Percentiles rank a stretch among this genome's conserved stretches.
phyloP scores from a whole-genome alignment of 768 basidiomycete species.

The Amanita fuliginea region DNA sequence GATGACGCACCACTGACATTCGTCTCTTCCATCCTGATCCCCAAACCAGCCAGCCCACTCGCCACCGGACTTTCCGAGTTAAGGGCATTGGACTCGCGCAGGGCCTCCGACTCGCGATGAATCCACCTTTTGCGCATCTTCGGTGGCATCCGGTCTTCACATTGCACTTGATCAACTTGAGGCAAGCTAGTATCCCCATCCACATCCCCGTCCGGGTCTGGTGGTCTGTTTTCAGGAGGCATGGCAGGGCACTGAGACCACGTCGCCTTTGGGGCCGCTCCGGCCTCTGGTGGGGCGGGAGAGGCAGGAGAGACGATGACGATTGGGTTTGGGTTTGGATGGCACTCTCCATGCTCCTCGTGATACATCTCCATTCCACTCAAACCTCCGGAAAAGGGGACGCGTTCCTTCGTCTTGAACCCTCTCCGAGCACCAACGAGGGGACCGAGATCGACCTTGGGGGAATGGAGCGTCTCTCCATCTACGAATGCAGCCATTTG shows the following conservation, averaged over 20 bases:
- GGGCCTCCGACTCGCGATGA: slow-evolving; percentile 17
- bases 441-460: slow-evolving; percentile 47
- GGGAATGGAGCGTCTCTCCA: slow-evolving; percentile 7
- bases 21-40: slow-evolving; percentile 1
- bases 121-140: slow-evolving; percentile 51
- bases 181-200: slow-evolving; percentile 2
- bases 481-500: slow-evolving; percentile 58
- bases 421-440: slow-evolving; percentile 50
- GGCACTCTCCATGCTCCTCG: not conserved
- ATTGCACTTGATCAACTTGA: not conserved
- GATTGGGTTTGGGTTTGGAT: not conserved
- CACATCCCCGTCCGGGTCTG: slow-evolving; percentile 6
- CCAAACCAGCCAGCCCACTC: not conserved
- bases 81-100: slow-evolving; percentile 11
- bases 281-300: not conserved
- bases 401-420: slow-evolving; percentile 48
- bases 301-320: not conserved
- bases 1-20: slow-evolving; percentile 6
- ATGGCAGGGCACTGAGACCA: not conserved
- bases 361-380: slow-evolving; percentile 45
- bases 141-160: slow-evolving; percentile 41
- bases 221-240: slow-evolving; percentile 7
- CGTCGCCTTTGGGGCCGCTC: not conserved
- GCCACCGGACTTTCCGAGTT: not conserved
- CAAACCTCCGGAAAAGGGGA: slow-evolving; percentile 49